Evolutionary conservation across 768 basidiomycete genomes (phyloP).

Genomic region (Sistotremastrum suecicum): DNA sequence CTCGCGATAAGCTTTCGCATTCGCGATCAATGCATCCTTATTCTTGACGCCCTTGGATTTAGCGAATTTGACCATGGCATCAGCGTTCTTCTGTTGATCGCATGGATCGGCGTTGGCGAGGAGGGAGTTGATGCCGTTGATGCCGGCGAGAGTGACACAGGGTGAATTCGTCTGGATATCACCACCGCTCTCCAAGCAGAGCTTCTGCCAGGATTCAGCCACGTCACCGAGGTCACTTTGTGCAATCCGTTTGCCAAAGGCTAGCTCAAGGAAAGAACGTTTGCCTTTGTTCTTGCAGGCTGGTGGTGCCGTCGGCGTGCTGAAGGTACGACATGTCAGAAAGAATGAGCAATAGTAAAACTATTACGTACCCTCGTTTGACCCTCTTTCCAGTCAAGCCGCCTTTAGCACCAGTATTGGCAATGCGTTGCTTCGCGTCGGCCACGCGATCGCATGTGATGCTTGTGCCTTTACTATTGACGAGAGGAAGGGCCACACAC

Average conservation of each 20-base stretch:
- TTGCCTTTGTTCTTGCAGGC: slow-evolving; percentile 2
- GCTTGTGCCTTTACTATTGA: slow-evolving; percentile 32
- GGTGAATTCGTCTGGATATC: slow-evolving; percentile 26
- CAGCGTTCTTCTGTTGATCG: slow-evolving; percentile 34
- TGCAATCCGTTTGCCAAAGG: slow-evolving; percentile 13
- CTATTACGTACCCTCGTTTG: background rate
- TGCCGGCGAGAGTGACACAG: slow-evolving; percentile 28
- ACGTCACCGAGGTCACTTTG: slow-evolving; percentile 23
- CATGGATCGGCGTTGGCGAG: slow-evolving; percentile 31
- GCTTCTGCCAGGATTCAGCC: slow-evolving; percentile 28
- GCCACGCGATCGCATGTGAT: slow-evolving; percentile 37
- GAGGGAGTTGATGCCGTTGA: slow-evolving; percentile 28
- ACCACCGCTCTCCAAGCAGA: slow-evolving; percentile 28
- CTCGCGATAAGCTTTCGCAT: slow-evolving; percentile 27
- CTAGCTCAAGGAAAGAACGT: background rate
- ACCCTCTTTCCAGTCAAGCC: slow-evolving; percentile 11
- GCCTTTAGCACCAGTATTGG: slow-evolving; percentile 14
- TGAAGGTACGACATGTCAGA: no score
- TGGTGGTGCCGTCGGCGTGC: no score
- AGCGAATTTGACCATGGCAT: slow-evolving; percentile 37
- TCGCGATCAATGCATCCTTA: slow-evolving; percentile 24
- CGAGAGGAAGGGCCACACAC: slow-evolving; percentile 33
- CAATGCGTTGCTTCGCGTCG: slow-evolving; percentile 34
- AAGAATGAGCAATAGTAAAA: no score
- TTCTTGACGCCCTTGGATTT: slow-evolving; percentile 29